phyloP scores from a whole-genome alignment of 2,329 filamentous ascomycete genomes.

The Cercospora zeina region DNA sequence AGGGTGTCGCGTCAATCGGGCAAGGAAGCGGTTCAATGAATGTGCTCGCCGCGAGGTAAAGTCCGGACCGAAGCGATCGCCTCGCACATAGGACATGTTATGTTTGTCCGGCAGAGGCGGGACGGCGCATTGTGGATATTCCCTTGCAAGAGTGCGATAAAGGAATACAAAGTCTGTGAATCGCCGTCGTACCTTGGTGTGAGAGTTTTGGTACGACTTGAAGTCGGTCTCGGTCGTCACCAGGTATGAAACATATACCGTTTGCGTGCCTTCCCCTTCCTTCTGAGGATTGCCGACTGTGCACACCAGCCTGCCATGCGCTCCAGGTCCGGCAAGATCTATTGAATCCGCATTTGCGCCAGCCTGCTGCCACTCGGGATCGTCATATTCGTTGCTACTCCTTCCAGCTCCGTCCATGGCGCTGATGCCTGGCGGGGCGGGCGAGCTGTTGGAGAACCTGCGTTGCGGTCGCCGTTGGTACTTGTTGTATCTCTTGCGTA shows the following conservation, averaged over 20 bases:
- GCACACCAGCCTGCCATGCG: constrained; percentile 76
- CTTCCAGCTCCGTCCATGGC: constrained; percentile 35
- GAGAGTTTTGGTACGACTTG: constrained; percentile 81
- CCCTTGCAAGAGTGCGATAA: constrained; percentile 82
- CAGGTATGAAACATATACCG: constrained; percentile 92
- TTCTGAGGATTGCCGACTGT: constrained; percentile 81
- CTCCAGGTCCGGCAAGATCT: constrained; percentile 65
- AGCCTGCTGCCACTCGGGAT: constrained; percentile 68
- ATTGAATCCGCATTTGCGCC: constrained; percentile 54
- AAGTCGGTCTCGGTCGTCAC: constrained; percentile 93
- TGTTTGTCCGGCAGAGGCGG: constrained; percentile 97
- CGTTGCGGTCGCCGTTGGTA: constrained; percentile 8
- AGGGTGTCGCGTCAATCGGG: constrained; percentile 82
- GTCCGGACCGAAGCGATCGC: constrained; percentile 89
- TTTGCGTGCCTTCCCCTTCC: constrained; percentile 94
- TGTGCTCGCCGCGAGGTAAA: constrained; percentile 87
- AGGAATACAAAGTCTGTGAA: constrained; percentile 98
- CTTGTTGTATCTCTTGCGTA: constrained; percentile 12
- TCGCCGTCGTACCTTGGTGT: constrained; percentile 78
- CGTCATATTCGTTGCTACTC: constrained; percentile 70
- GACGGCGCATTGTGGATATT: constrained; percentile 89
- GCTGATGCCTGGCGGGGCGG: constrained; percentile 20
- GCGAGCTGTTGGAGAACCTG: constrained; percentile 2
- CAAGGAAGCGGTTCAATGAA: constrained; percentile 87
- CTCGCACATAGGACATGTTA: constrained; percentile 97